Base-by-base conservation (phyloP, 192 early-diverging fungal genomes). In the Linnemannia zychae region DNA sequence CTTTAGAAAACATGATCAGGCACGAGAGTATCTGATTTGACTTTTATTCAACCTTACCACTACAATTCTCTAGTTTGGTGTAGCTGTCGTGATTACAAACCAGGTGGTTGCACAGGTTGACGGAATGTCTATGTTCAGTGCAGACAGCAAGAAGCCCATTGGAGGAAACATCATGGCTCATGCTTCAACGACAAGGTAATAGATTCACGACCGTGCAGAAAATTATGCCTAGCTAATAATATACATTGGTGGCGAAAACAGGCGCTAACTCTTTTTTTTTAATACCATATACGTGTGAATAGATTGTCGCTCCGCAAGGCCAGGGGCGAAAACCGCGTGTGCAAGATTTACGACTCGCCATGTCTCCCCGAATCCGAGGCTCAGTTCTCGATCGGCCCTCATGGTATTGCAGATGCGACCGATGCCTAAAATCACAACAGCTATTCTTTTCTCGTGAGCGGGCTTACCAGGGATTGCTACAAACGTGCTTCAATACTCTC, bases 81-180 rank as follows among this genome's bases (percentile, higher is more conserved):
- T 98, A 34, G 98, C 98, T 7, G 96, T 98, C 16, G 98, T 99
- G 1, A 96, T 99, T 48, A 99, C 98, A 11, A 99, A 99, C 86
- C 98, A 99, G 88, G 97, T 99, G 3, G 97, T 99, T 9, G 97
- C 97, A 2, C 96, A 92, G 63, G 95, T 99, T 0, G 98, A 99
- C 85, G 97, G 97, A 70, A 93, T 93, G 78, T 89, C 94, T 31
- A 97, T 97, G 94, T 98, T 98, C 90, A 94, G 93, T 36, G 88
- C 94, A 18, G 97, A 97, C 76, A 95, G 95, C 24, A 98, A 98
- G 81, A 99, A 99, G 75, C 98, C 98, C 4, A 97, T 98, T 75
- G 98, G 98, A 67, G 98, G 98, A 75, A 97, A 99, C 88, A 98
- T 99, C 49, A 98, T 99, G 85, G 98, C 98, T 0, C 98, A 99